Evolutionary conservation across 176 grass and related monocot species (phyloP).

Genomic region (Avena eriantha): DNA sequence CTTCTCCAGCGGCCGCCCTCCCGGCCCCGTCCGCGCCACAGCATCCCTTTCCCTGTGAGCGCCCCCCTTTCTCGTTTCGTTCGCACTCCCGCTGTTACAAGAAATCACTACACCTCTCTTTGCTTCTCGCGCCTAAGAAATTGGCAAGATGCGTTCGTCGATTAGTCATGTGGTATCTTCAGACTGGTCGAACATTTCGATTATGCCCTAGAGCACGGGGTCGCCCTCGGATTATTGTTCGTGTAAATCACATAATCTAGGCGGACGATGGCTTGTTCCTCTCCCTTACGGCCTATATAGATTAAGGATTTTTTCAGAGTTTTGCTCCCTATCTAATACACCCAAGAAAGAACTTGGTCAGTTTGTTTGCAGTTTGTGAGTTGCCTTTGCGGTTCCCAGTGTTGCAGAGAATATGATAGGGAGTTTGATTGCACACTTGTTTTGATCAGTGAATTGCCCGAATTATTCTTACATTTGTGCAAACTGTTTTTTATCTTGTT

Average conservation of each 20-base stretch:
- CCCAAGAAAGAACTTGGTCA: neutral
- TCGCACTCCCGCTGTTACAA: neutral
- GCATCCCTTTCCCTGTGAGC: constrained; percentile 25
- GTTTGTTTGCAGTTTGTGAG: neutral
- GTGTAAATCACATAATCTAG: neutral
- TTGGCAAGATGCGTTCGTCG: neutral
- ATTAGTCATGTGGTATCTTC: neutral
- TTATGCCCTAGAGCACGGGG: neutral
- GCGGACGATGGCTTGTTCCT: neutral
- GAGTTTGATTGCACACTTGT: neutral
- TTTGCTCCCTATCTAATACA: neutral
- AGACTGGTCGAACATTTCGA: neutral
- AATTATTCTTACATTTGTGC: neutral
- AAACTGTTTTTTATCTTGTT: constrained; percentile 10
- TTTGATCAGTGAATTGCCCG: neutral
- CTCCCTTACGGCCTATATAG: neutral
- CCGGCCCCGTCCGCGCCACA: neutral
- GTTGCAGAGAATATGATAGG: neutral
- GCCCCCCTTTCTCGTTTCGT: neutral
- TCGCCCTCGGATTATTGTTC: neutral
- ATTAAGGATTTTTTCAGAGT: neutral
- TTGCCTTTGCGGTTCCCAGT: neutral
- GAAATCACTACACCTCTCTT: neutral
- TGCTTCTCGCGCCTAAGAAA: neutral
- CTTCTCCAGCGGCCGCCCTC: neutral